Conservation (phyloP, 805 yeast genomes). For the Yarrowia alimentaria region DNA sequence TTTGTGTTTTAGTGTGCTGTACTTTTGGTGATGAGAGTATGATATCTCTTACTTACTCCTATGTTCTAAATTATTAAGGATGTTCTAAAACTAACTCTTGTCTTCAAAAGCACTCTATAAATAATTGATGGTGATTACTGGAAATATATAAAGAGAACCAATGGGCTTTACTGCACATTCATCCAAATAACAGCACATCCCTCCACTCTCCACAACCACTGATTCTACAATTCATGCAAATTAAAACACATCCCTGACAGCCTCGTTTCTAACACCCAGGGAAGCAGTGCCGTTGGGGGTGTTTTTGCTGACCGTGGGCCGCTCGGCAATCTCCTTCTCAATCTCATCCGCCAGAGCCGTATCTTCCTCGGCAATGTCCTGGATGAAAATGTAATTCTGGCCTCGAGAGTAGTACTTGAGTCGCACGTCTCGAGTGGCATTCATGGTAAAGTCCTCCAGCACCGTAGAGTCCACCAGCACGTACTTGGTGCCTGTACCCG, state of each 20-base stretch:
- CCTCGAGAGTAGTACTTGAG: conserved; percentile 50
- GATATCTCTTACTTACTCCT: too few relatives aligned
- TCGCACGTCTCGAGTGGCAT: conserved; percentile 40
- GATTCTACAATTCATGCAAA: too few relatives aligned
- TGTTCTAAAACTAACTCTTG: too few relatives aligned
- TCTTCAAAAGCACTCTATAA: too few relatives aligned
- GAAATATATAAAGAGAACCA: too few relatives aligned
- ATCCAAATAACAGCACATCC: too few relatives aligned
- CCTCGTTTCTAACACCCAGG: conserved; percentile 1
- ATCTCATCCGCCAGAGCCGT: conserved; percentile 40
- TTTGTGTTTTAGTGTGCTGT: too few relatives aligned
- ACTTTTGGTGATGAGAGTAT: too few relatives aligned
- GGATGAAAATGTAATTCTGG: conserved; percentile 45
- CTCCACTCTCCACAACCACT: too few relatives aligned
- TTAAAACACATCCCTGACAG: conserved; percentile 8
- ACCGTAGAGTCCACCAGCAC: conserved; percentile 45
- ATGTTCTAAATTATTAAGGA: too few relatives aligned
- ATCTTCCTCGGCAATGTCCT: conserved; percentile 48
- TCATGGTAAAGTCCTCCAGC: conserved; percentile 32
- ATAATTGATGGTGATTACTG: too few relatives aligned
- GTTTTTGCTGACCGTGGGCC: conserved; percentile 1
- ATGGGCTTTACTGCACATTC: too few relatives aligned
- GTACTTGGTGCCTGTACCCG: conserved; percentile 53
- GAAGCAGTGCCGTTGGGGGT: not conserved
- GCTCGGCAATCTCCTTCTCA: conserved; percentile 38